Evolutionary conservation across 2,329 filamentous ascomycete genomes (phyloP), one percentile per base, ranked within the genome.

Genomic region (Penicillium freii): DNA sequence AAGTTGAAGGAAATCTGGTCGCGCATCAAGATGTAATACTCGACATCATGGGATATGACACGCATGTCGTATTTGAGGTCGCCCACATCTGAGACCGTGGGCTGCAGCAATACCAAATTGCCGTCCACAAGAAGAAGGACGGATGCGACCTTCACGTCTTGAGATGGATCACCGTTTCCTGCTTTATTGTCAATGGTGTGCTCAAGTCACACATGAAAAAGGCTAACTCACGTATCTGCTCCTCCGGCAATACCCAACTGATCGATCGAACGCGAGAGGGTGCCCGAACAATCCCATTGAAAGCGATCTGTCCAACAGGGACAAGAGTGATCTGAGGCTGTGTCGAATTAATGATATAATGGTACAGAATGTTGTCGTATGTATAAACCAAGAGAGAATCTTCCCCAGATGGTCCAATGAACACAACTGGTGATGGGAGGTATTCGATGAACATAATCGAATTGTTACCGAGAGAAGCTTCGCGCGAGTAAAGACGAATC

Each of bases 61-160:
- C 92, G 89, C 94, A 99, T 99, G 70, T 97, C 93, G 70, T 99
- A 99, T 77, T 97, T 97, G 51, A 97, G 81, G 65, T 92, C 89
- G 5, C 90, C 90, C 43, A 89, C 85, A 48, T 90, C 89, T 51
- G 90, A 92, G 5, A 91, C 80, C 0, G 91, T 92, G 1, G 94
- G 93, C 63, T 95, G 91, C 48, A 99, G 82, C 38, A 97, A 79
- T 11, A 97, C 94, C 21, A 99, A 84, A 73, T 99, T 99, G 31
- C 93, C 94, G 70, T 99, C 94, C 2, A 99, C 92, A n/a, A 99
- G 81, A 69, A 99, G 96, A 15, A 99, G 78, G 13, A 99, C 92
- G 0, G 92, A 96, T 8, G 94, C 94, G 54, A 93, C 89, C 13
- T 91, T 88, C 9, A 99, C 94, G 72, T 99, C 94, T 71, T 96